Evolutionary conservation across 2,329 filamentous ascomycete species (phyloP).

Genomic region (Fusarium pseudocircinatum): DNA sequence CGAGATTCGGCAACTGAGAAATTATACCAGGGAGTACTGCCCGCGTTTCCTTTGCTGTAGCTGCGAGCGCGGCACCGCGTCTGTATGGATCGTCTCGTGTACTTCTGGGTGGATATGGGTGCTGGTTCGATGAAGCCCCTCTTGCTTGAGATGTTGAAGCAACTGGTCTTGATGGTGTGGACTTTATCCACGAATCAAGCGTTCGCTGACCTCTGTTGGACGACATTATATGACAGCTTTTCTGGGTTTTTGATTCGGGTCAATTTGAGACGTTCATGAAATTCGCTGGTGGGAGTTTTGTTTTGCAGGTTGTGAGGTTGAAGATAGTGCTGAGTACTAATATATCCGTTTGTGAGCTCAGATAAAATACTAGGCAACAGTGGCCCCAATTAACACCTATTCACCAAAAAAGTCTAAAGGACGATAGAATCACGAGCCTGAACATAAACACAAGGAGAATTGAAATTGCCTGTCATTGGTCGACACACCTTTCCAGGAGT

Average conservation of each 20-base stretch:
- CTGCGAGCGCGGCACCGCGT: conserved; percentile 47
- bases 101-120: neutral
- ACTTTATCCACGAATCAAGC: conserved; percentile 43
- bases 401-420: neutral
- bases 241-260: neutral
- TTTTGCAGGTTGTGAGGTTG: neutral
- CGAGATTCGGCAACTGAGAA: conserved; percentile 52
- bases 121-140: conserved; percentile 16
- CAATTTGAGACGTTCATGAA: neutral
- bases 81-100: conserved; percentile 31
- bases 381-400: conserved; percentile 4
- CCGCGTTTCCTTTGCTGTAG: conserved; percentile 59
- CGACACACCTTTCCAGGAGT: neutral
- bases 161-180: conserved; percentile 11
- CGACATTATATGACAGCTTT: conserved; percentile 3
- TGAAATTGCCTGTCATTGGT: neutral
- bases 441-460: neutral
- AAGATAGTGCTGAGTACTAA: neutral
- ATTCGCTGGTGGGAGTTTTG: neutral
- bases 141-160: conserved; percentile 7
- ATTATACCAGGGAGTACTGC: conserved; percentile 58
- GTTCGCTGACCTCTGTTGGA: conserved; percentile 36
- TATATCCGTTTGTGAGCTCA: conserved; percentile 7
- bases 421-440: neutral
- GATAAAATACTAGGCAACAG: conserved; percentile 31